phyloP scores from a whole-genome alignment of 2,329 filamentous ascomycete species.

The Thielaviopsis ethacetica region DNA sequence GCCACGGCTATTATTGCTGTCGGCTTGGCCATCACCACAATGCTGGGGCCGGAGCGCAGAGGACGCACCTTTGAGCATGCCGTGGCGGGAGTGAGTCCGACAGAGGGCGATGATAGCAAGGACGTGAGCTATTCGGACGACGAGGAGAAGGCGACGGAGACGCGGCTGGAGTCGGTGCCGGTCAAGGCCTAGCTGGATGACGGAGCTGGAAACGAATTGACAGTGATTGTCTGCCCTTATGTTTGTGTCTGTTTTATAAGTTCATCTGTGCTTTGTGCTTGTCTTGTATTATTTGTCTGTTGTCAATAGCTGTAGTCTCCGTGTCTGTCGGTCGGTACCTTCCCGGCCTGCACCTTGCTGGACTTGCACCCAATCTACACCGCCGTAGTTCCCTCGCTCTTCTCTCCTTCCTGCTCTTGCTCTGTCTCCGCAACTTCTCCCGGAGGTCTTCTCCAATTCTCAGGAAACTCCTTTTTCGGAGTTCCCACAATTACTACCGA shows the following conservation, averaged over 20 bases:
- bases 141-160: slow-evolving; percentile 8
- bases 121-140: slow-evolving; percentile 10
- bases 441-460: slow-evolving; percentile 1
- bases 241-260: no score
- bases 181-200: not conserved
- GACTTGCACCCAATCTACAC: not conserved
- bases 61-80: slow-evolving; percentile 53
- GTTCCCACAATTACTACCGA: slow-evolving; percentile 2
- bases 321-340: no score
- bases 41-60: slow-evolving; percentile 58
- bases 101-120: slow-evolving; percentile 10
- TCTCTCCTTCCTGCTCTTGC: not conserved
- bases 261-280: no score
- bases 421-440: not conserved
- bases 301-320: no score
- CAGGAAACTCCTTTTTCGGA: slow-evolving; percentile 2
- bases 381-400: not conserved
- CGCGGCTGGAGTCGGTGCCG: not conserved
- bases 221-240: no score
- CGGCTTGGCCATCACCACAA: slow-evolving; percentile 51
- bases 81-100: slow-evolving; percentile 20
- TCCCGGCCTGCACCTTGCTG: no score
- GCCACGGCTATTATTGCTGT: slow-evolving; percentile 60
- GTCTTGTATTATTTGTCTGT: no score
- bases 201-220: not conserved